These are phyloP conservation scores for Cyphellophora europaea DNA, from an alignment of 2,329 filamentous ascomycete genomes.

Conservation along the genomic window DNA sequence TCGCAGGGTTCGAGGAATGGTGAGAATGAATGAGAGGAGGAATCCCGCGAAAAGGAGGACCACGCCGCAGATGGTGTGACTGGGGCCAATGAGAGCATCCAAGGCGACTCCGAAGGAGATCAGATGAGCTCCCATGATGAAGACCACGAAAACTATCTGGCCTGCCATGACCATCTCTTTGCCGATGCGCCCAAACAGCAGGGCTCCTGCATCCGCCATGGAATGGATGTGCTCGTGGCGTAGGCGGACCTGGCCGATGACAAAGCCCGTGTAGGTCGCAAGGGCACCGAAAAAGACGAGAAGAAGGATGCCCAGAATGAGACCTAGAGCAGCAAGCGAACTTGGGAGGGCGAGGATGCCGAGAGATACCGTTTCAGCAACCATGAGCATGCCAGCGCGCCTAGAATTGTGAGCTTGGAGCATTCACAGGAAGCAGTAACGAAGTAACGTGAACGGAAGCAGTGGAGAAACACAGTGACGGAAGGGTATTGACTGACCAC, in stretches of 20 bases:
- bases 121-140: slow-evolving; percentile 62
- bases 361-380: slow-evolving; percentile 50
- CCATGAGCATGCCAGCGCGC: slow-evolving; percentile 35
- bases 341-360: slow-evolving; percentile 47
- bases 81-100: slow-evolving; percentile 48
- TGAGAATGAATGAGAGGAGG: slow-evolving; percentile 48
- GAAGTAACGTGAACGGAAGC: background rate
- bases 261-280: slow-evolving; percentile 50
- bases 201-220: slow-evolving; percentile 59
- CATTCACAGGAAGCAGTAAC: no score
- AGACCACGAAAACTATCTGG: slow-evolving; percentile 55
- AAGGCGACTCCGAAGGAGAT: slow-evolving; percentile 62
- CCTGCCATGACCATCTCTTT: slow-evolving; percentile 53
- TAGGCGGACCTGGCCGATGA: slow-evolving; percentile 52
- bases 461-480: background rate
- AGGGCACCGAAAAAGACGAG: slow-evolving; percentile 45
- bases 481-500: background rate
- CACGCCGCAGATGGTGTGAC: slow-evolving; percentile 54
- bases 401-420: slow-evolving; percentile 30
- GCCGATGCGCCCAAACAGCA: slow-evolving; percentile 44
- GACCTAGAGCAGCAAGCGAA: slow-evolving; percentile 41
- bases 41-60: slow-evolving; percentile 52
- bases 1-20: slow-evolving; percentile 53
- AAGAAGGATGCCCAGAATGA: slow-evolving; percentile 47
- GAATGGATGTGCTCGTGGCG: slow-evolving; percentile 46